phyloP scores from a whole-genome alignment of 805 yeast species.

The Candida maesae region DNA sequence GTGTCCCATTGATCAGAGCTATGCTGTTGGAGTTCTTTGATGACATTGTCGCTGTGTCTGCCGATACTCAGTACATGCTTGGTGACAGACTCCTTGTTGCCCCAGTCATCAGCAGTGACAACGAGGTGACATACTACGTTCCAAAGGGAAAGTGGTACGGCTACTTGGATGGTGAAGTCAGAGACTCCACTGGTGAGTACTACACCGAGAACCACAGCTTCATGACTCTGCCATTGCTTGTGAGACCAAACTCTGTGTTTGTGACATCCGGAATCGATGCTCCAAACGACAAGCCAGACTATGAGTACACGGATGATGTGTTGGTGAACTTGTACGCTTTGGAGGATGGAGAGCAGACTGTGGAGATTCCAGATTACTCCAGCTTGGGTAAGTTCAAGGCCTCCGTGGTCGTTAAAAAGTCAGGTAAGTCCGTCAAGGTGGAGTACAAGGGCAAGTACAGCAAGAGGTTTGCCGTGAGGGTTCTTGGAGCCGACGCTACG shows the following conservation, averaged over 20 bases:
- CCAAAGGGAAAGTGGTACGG: slow-evolving; percentile 25
- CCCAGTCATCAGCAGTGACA: slow-evolving; percentile 16
- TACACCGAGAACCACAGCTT: slow-evolving; percentile 18
- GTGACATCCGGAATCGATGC: slow-evolving; percentile 18
- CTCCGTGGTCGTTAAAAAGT: slow-evolving; percentile 12
- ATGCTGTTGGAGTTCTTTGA: slow-evolving; percentile 18
- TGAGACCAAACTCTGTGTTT: slow-evolving; percentile 18
- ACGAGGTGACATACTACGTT: slow-evolving; percentile 19
- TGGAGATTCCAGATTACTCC: slow-evolving; percentile 17
- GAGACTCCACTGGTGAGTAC: slow-evolving; percentile 18
- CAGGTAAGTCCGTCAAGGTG: slow-evolving; percentile 5
- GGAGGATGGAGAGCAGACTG: slow-evolving; percentile 17
- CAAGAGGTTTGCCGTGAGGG: slow-evolving; percentile 18
- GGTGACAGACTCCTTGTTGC: slow-evolving; percentile 23
- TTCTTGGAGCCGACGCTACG: slow-evolving; percentile 9
- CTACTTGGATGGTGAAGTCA: slow-evolving; percentile 19
- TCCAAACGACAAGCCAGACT: slow-evolving; percentile 18
- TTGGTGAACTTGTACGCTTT: slow-evolving; percentile 18
- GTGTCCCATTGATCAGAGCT: slow-evolving; percentile 19
- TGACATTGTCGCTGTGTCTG: slow-evolving; percentile 13
- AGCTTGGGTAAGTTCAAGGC: slow-evolving; percentile 14
- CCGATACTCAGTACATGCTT: slow-evolving; percentile 18
- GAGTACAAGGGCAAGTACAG: slow-evolving; percentile 5
- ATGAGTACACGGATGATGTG: slow-evolving; percentile 20
- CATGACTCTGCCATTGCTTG: slow-evolving; percentile 19